Evolutionary conservation across 306 rosid species (phyloP), one percentile per base, ranked within the genome.

Genomic region (Dalbergia oliveri): DNA sequence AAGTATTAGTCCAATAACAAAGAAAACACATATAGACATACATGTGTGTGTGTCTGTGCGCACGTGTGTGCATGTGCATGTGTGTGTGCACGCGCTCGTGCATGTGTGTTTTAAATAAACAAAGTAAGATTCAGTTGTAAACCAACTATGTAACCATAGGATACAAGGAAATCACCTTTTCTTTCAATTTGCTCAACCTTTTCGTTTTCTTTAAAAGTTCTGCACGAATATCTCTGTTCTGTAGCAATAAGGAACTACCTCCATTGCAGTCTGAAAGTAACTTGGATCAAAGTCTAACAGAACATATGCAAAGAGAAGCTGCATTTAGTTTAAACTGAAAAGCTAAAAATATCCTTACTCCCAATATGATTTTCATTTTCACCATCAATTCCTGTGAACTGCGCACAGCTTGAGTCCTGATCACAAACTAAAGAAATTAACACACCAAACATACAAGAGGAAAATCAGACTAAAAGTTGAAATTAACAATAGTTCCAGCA

Each of bases 151-250:
- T 57, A 75, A 58, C 26, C 58, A 54, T 14, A 53, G 41, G 56
- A 15, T 31, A 76, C 75, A 53, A 75, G 63, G 26, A 77, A 72
- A 76, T 51, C 84, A 95, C 99, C 97, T 93, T 91, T 77, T 76
- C 84, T 87, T 89, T 91, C 90, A 93, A 78, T 68, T 70, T 91
- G 82, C 87, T 85, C 84, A 91, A 80, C 73, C 79, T 86, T 73
- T 83, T 88, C n/a, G 76, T 69, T 83, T 87, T 87, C 88, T 89
- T 86, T 54, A 37, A 67, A 84, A 90, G 91, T 78, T 95, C 89
- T 33, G 68, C 70, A 60, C 35, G 83, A 18, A 90, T 77, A 80
- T 90, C 93, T 56, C 54, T 80, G 84, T 91, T 93, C 80, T 90
- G 89, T 69, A 33, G 72, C 0, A 75, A 88, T 76, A 91, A 83